Conservation (phyloP, 2,329 filamentous ascomycete species). For the Ampelomyces quisqualis region DNA sequence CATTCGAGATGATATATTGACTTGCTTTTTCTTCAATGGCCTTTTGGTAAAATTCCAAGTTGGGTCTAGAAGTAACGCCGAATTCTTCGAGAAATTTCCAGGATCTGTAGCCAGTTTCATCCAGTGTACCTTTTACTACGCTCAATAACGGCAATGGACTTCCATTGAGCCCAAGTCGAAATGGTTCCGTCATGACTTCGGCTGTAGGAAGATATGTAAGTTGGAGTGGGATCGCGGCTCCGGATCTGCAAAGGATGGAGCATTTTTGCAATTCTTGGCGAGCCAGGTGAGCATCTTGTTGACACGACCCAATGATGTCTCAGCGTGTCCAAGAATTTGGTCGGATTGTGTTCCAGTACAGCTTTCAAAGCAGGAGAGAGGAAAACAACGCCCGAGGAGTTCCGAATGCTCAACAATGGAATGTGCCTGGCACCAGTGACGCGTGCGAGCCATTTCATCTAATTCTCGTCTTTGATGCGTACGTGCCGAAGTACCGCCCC, state of each 20-base stretch:
- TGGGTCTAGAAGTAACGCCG: slow-evolving; percentile 9
- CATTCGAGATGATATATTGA: not conserved
- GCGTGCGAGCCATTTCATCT: slow-evolving; percentile 13
- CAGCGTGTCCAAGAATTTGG: slow-evolving; percentile 14
- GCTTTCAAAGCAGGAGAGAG: slow-evolving; percentile 9
- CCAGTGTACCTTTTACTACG: slow-evolving; percentile 3
- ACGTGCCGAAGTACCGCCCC: not conserved
- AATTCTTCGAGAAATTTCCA: slow-evolving; percentile 21
- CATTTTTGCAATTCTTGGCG: not conserved
- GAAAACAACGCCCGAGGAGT: not conserved
- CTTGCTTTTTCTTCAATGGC: slow-evolving; percentile 1
- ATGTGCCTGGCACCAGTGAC: slow-evolving; percentile 10
- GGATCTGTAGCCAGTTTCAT: slow-evolving; percentile 1
- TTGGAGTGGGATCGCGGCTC: not conserved
- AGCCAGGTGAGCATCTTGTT: slow-evolving; percentile 1
- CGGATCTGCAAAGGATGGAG: slow-evolving; percentile 10
- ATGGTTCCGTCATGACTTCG: slow-evolving; percentile 1
- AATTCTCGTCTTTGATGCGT: slow-evolving; percentile 3
- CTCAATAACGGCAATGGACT: slow-evolving; percentile 6
- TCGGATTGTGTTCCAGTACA: slow-evolving; percentile 2
- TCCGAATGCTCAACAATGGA: slow-evolving; percentile 12
- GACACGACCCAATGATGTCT: slow-evolving; percentile 19
- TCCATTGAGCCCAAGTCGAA: not conserved
- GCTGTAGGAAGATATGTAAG: slow-evolving; percentile 14
- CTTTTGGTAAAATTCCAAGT: slow-evolving; percentile 13